Evolutionary conservation across 1,139 yeast species (phyloP).

Genomic region (Komagataea norvegica): DNA sequence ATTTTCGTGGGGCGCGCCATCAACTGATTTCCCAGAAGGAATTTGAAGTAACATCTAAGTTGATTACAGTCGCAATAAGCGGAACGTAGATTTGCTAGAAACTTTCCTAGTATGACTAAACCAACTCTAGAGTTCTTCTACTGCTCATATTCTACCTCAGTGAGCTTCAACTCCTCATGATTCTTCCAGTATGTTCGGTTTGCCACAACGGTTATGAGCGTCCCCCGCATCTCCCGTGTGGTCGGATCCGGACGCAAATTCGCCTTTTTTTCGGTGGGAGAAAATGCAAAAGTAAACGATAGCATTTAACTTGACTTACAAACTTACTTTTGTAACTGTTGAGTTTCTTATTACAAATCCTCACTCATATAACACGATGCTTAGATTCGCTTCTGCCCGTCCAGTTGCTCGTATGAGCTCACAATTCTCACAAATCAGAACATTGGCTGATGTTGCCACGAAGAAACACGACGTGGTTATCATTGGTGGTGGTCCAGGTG

Average conservation of each 20-base stretch:
- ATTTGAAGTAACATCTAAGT: too few relatives aligned
- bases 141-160: too few relatives aligned
- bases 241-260: neutral
- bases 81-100: too few relatives aligned
- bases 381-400: constrained; percentile 19
- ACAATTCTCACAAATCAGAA: constrained; percentile 11
- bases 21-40: too few relatives aligned
- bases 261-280: neutral
- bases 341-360: neutral
- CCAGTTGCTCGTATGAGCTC: constrained; percentile 13
- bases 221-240: neutral
- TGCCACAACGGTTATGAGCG: too few relatives aligned
- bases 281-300: constrained; percentile 3
- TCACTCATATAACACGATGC: constrained; percentile 17
- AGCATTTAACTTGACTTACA: too few relatives aligned
- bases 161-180: too few relatives aligned
- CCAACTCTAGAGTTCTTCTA: too few relatives aligned
- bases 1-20: neutral
- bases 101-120: too few relatives aligned
- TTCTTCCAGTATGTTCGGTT: too few relatives aligned
- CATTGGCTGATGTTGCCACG: constrained; percentile 13
- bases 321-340: neutral
- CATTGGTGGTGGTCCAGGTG: constrained; percentile 99
- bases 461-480: constrained; percentile 80
- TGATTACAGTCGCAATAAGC: too few relatives aligned